Conservation (phyloP, 2,329 filamentous ascomycete genomes). For the Apiospora malaysiana region DNA sequence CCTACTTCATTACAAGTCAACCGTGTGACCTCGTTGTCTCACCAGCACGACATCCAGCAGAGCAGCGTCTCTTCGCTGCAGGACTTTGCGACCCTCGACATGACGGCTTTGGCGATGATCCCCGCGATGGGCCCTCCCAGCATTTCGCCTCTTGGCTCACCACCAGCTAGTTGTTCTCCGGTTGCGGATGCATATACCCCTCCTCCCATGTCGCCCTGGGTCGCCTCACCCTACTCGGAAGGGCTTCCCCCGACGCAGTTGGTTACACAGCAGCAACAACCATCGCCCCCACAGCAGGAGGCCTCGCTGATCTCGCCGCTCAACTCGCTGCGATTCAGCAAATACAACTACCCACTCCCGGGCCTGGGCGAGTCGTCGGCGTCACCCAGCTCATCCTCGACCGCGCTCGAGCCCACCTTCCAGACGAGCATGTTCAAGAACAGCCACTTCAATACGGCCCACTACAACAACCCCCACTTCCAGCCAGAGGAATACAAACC, state of each 20-base stretch:
- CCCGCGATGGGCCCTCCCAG: conserved; percentile 39
- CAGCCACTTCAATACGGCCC: conserved; percentile 69
- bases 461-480: conserved; percentile 70
- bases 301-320: conserved; percentile 36
- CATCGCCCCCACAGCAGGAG: conserved; percentile 28
- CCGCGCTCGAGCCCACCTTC: conserved; percentile 50
- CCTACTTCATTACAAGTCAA: conserved; percentile 57
- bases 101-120: conserved; percentile 53
- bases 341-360: conserved; percentile 54
- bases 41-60: conserved; percentile 43
- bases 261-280: conserved; percentile 39
- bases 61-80: conserved; percentile 35
- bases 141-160: conserved; percentile 43
- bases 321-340: conserved; percentile 56
- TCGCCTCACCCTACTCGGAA: conserved; percentile 42
- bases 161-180: conserved; percentile 41
- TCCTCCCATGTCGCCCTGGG: conserved; percentile 47
- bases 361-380: conserved; percentile 37
- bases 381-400: conserved; percentile 33
- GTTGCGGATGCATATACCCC: conserved; percentile 39
- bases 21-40: conserved; percentile 53
- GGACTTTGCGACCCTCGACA: conserved; percentile 49
- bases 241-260: conserved; percentile 29
- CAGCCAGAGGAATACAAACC: conserved; percentile 60
- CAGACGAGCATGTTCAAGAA: conserved; percentile 68